These are phyloP conservation scores for Colletotrichum gigasporum DNA, from an alignment of 2,329 filamentous ascomycete genomes.

Conservation along the genomic window DNA sequence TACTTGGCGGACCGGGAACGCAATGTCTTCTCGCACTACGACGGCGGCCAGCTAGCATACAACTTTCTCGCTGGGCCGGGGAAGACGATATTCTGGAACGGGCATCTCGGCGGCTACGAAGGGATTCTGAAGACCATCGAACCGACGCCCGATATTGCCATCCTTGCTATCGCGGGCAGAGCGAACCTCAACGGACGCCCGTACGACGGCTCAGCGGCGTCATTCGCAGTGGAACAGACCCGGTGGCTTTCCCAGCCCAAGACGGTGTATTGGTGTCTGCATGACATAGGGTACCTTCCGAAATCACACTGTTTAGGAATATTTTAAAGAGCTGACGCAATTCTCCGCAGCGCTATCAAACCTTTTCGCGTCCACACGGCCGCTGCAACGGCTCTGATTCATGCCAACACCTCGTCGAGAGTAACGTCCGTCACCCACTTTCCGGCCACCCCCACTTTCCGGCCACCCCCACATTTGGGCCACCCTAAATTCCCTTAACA, in stretches of 20 bases:
- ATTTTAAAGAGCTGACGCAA: no score
- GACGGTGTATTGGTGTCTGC: slow-evolving; percentile 1
- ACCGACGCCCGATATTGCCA: background rate
- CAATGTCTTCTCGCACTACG: background rate
- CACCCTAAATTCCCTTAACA: no score
- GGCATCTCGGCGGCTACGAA: slow-evolving; percentile 3
- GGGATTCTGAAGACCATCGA: background rate
- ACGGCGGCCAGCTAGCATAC: background rate
- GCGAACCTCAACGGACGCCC: slow-evolving; percentile 12
- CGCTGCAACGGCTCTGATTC: background rate
- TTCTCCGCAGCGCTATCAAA: background rate
- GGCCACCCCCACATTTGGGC: no score
- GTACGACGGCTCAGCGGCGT: slow-evolving; percentile 5
- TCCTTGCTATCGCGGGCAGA: slow-evolving; percentile 4
- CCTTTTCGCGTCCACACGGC: background rate
- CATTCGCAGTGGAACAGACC: background rate
- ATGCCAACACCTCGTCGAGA: background rate
- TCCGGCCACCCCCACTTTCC: no score
- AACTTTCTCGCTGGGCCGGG: background rate
- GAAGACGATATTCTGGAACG: background rate
- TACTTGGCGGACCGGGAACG: background rate
- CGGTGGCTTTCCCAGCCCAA: slow-evolving; percentile 5
- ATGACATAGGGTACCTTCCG: background rate
- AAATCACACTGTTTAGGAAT: no score
- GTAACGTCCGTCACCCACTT: no score